A percentile compares a stretch with the other conserved stretches of the same genome.
Conservation (phyloP, 495 filamentous ascomycete species). For the Penicillium angulare region DNA sequence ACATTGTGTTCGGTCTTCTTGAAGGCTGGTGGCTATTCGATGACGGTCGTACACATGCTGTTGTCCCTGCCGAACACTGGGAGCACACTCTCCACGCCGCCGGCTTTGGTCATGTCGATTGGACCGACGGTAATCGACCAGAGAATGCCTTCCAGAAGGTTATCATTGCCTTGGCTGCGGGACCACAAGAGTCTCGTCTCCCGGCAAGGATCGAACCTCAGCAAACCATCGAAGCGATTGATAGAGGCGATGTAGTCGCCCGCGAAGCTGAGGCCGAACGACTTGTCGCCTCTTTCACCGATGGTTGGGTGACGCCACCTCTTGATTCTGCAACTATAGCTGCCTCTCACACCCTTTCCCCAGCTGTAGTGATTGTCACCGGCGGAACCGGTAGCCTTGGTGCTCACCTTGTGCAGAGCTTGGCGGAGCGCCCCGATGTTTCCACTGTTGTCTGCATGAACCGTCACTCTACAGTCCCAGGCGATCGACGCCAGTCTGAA, state of each 20-base stretch:
- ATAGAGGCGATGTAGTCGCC: neutral
- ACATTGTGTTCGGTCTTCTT: constrained; percentile 46
- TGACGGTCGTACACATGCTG: constrained; percentile 42
- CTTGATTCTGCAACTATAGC: too few relatives aligned
- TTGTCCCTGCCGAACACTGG: constrained; percentile 30
- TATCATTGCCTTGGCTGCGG: constrained; percentile 40
- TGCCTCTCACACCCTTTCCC: too few relatives aligned
- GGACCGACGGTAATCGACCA: constrained; percentile 42
- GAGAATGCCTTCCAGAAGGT: constrained; percentile 44
- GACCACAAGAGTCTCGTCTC: neutral
- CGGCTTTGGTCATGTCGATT: constrained; percentile 49
- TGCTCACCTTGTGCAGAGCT: constrained; percentile 38
- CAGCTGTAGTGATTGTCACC: constrained; percentile 47
- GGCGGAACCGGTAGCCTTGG: constrained; percentile 50
- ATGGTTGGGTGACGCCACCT: neutral
- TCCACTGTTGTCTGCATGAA: constrained; percentile 12
- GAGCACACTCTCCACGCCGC: constrained; percentile 30
- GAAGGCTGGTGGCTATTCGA: constrained; percentile 53
- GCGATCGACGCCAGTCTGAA: neutral
- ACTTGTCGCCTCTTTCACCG: neutral
- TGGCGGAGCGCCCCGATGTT: constrained; percentile 34
- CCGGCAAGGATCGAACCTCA: too few relatives aligned
- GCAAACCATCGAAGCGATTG: neutral
- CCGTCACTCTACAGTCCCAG: neutral
- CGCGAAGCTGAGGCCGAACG: neutral